Conservation (phyloP, 257 asterid genomes). For the Capsicum rhomboideum region DNA sequence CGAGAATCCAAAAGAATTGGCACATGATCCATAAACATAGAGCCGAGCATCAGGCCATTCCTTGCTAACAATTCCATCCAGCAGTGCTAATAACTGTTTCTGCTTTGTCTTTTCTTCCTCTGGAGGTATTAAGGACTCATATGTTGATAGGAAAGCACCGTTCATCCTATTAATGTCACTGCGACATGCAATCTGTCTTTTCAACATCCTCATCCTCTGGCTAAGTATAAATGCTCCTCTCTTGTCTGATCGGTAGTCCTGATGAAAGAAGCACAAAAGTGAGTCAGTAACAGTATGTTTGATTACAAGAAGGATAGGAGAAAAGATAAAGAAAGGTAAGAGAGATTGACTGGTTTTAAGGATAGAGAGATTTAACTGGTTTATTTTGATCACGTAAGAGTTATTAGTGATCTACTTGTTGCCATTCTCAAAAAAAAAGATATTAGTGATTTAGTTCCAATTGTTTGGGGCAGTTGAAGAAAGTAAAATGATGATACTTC, state of each 20-base stretch:
- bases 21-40: constrained; percentile 88
- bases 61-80: constrained; percentile 59
- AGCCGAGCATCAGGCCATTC: constrained; percentile 87
- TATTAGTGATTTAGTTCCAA: background rate
- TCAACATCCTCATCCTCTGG: constrained; percentile 65
- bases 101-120: constrained; percentile 89
- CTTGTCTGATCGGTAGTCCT: constrained; percentile 83
- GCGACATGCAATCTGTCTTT: constrained; percentile 43
- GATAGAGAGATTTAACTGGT: background rate
- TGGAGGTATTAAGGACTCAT: constrained; percentile 75
- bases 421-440: background rate
- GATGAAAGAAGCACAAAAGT: constrained; percentile 12
- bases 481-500: background rate
- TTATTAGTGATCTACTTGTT: background rate
- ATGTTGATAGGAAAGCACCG: constrained; percentile 49
- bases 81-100: constrained; percentile 45
- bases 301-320: background rate
- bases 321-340: background rate
- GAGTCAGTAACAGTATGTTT: background rate
- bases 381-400: background rate
- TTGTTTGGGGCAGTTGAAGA: background rate
- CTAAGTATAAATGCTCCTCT: constrained; percentile 71
- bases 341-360: background rate
- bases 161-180: constrained; percentile 42
- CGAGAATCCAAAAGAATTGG: constrained; percentile 89